Evolutionary conservation across 2,329 filamentous ascomycete species (phyloP), one percentile per base, ranked within the genome.

Genomic region (Neurospora crassa): DNA sequence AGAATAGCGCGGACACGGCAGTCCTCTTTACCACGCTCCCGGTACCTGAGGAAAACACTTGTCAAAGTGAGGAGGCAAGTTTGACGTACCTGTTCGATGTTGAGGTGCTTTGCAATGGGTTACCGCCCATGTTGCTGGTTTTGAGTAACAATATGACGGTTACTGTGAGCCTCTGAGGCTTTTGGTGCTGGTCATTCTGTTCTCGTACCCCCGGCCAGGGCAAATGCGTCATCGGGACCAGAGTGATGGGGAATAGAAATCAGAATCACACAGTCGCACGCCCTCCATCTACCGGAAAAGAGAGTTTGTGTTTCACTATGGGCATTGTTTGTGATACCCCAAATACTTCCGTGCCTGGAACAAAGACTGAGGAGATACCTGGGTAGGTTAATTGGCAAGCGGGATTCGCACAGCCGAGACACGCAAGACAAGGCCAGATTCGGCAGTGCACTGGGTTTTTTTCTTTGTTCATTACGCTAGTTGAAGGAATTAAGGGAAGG

Each of bases 71-170:
- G 79, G 83, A 84, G 53, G 89, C 91, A 20, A 92, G 91, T 76
- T 82, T 92, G 71, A 87, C 87, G 73, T 97, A 96, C 79, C 83
- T 97, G 68, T 90, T 88, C 68, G 91, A 94, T 79, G 83, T 95
- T 72, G 92, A 96, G 79, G 87, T 96, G 2, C 81, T 97, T 71
- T 95, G 91, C 79, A 88, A 91, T 76, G 91, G 88, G 12, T 82
- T 95, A 73, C 92, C 93, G 40, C 93, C 93, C 0, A 88, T 89
- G 67, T 79, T 96, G 76, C 82, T 97, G 79, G 91, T 97, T 47
- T 87, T 96, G 80, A 94, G 91, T 80, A 96, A 96, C 80, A 93
- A 90, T 77, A 94, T 96, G 91, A 96, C 92, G 18, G 93, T 96
- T 67, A 96, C 91, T 7, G 91, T 92, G 77, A 92, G 90, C 78